phyloP scores from a whole-genome alignment of 2,329 filamentous ascomycete species.

The Colletotrichum liaoningense region DNA sequence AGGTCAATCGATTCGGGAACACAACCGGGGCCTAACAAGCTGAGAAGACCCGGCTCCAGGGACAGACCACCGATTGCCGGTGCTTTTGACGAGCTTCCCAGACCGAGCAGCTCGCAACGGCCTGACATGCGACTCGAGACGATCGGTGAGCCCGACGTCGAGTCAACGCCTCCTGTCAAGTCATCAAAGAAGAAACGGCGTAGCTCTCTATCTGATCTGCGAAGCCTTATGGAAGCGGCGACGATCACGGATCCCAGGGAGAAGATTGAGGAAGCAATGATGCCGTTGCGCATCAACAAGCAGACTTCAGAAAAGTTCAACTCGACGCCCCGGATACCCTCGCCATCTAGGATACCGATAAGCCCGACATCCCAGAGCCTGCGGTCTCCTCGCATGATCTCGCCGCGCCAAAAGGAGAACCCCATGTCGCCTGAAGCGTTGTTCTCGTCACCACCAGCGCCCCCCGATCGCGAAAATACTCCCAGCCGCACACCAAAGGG shows the following conservation, averaged over 20 bases:
- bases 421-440: slow-evolving; percentile 36
- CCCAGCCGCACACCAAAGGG: slow-evolving; percentile 29
- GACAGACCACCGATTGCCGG: slow-evolving; percentile 71
- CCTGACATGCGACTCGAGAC: slow-evolving; percentile 68
- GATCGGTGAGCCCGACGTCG: slow-evolving; percentile 66
- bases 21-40: slow-evolving; percentile 59
- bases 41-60: slow-evolving; percentile 65
- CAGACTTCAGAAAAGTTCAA: slow-evolving; percentile 68
- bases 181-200: slow-evolving; percentile 81
- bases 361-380: slow-evolving; percentile 57
- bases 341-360: slow-evolving; percentile 64
- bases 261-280: slow-evolving; percentile 50
- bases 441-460: slow-evolving; percentile 14
- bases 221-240: slow-evolving; percentile 72
- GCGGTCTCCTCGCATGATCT: slow-evolving; percentile 49
- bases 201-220: slow-evolving; percentile 91
- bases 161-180: slow-evolving; percentile 44
- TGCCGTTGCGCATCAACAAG: slow-evolving; percentile 64
- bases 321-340: slow-evolving; percentile 58
- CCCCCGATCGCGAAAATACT: slow-evolving; percentile 24
- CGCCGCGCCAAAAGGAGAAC: slow-evolving; percentile 59
- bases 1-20: slow-evolving; percentile 81
- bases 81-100: slow-evolving; percentile 68
- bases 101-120: slow-evolving; percentile 69
- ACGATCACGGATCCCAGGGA: slow-evolving; percentile 57